Conservation (phyloP, 805 yeast species). For the Peterozyma toletana region DNA sequence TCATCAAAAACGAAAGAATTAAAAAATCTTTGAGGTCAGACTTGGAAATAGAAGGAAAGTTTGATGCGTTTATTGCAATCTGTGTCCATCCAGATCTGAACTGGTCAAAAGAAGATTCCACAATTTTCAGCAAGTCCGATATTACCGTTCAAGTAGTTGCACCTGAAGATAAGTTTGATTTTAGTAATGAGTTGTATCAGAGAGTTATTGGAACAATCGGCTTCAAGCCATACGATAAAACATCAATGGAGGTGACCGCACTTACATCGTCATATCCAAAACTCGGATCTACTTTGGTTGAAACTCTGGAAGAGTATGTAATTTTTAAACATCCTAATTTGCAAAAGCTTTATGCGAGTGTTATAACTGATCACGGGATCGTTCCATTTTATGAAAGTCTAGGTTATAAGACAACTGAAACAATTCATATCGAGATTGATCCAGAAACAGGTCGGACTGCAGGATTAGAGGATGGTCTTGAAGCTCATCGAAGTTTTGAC, state of each 20-base stretch:
- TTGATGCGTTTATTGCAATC: constrained; percentile 14
- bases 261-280: constrained; percentile 42
- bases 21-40: constrained; percentile 19
- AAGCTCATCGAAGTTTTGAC: constrained; percentile 31
- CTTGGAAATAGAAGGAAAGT: constrained; percentile 17
- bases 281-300: constrained; percentile 23
- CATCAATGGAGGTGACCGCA: constrained; percentile 37
- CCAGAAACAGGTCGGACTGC: constrained; percentile 14
- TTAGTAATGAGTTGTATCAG: constrained; percentile 13
- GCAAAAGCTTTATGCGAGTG: constrained; percentile 27
- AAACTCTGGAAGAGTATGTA: constrained; percentile 12
- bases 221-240: constrained; percentile 17
- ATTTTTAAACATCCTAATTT: constrained; percentile 4
- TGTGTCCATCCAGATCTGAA: constrained; percentile 17
- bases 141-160: constrained; percentile 6
- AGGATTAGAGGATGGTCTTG: constrained; percentile 29
- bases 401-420: constrained; percentile 25
- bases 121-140: constrained; percentile 8
- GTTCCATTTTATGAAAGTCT: constrained; percentile 36
- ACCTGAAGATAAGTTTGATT: constrained; percentile 10
- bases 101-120: background rate
- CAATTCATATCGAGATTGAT: constrained; percentile 16
- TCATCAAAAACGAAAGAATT: constrained; percentile 35
- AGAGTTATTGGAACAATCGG: constrained; percentile 27
- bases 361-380: constrained; percentile 42